These are phyloP conservation scores for Beverwykella pulmonaria DNA, from an alignment of 495 filamentous ascomycete genomes.

Conservation along the genomic window DNA sequence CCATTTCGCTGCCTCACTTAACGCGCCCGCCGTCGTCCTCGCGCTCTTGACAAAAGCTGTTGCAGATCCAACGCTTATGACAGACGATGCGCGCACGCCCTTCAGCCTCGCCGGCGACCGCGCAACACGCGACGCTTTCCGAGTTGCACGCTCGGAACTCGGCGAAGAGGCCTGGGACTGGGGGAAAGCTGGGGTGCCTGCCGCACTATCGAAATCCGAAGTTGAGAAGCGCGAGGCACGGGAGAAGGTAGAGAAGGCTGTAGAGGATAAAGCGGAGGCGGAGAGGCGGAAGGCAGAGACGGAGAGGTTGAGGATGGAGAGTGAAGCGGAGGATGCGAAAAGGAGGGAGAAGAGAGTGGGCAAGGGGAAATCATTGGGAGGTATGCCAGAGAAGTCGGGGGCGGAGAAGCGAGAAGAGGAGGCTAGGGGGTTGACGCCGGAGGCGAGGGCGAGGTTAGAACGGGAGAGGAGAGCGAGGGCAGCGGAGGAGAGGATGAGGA, in stretches of 20 bases:
- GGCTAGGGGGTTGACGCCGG: constrained; percentile 77
- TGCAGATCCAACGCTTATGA: constrained; percentile 72
- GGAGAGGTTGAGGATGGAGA: constrained; percentile 47
- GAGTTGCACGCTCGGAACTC: constrained; percentile 78
- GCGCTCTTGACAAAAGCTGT: constrained; percentile 75
- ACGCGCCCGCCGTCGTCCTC: constrained; percentile 69
- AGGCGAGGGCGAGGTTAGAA: constrained; percentile 79
- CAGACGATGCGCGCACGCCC: constrained; percentile 68
- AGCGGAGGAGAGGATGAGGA: constrained; percentile 80
- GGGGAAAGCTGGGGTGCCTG: constrained; percentile 71
- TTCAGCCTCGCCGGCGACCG: constrained; percentile 89
- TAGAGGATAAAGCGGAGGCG: constrained; percentile 58
- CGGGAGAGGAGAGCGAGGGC: constrained; percentile 80
- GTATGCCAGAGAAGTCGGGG: constrained; percentile 62
- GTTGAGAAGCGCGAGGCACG: constrained; percentile 63
- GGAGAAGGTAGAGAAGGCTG: constrained; percentile 57
- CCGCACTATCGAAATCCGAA: constrained; percentile 67
- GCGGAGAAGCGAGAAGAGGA: constrained; percentile 81
- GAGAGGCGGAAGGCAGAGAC: constrained; percentile 55
- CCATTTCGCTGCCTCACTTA: constrained; percentile 80
- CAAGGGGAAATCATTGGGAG: constrained; percentile 55
- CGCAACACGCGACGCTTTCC: constrained; percentile 86
- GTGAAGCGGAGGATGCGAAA: constrained; percentile 54
- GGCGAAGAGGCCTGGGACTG: constrained; percentile 81
- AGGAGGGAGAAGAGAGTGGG: constrained; percentile 67